Evolutionary conservation across 441 rosid species (phyloP).

Genomic region (Iberis amara): DNA sequence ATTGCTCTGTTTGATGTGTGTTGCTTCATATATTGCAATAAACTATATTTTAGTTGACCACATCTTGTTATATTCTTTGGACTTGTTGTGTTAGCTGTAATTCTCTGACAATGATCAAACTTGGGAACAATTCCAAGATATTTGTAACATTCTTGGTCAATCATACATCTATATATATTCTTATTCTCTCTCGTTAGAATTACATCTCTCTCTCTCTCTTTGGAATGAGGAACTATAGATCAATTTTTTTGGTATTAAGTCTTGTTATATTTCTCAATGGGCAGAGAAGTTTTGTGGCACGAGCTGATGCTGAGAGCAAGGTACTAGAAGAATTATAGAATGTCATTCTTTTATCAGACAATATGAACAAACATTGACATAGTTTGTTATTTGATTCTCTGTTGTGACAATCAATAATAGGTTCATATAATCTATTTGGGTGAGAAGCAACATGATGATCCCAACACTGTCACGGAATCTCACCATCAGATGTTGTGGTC

Average conservation of each 20-base stretch:
- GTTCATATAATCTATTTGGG: constrained; percentile 30
- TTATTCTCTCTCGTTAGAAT: background rate
- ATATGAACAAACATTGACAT: background rate
- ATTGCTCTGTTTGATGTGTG: background rate
- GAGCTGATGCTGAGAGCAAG: constrained; percentile 18
- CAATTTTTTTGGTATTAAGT: constrained; percentile 11
- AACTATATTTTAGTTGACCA: background rate
- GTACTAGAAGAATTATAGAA: background rate
- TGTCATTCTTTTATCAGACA: background rate
- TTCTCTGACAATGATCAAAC: background rate
- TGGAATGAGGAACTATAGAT: constrained; percentile 10
- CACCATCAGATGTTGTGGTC: constrained; percentile 27
- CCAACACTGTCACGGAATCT: constrained; percentile 14
- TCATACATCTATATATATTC: background rate
- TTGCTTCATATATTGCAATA: background rate
- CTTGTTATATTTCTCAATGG: constrained; percentile 5
- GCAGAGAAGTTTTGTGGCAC: constrained; percentile 9
- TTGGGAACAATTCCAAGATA: background rate
- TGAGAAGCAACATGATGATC: constrained; percentile 28
- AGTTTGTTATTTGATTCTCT: background rate
- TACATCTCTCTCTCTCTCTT: background rate
- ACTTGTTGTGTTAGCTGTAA: too few relatives aligned
- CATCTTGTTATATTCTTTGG: too few relatives aligned
- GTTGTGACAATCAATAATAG: constrained; percentile 8
- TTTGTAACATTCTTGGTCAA: too few relatives aligned